Evolutionary conservation across 257 asterid species (phyloP).

Genomic region (Solanum dulcamara): DNA sequence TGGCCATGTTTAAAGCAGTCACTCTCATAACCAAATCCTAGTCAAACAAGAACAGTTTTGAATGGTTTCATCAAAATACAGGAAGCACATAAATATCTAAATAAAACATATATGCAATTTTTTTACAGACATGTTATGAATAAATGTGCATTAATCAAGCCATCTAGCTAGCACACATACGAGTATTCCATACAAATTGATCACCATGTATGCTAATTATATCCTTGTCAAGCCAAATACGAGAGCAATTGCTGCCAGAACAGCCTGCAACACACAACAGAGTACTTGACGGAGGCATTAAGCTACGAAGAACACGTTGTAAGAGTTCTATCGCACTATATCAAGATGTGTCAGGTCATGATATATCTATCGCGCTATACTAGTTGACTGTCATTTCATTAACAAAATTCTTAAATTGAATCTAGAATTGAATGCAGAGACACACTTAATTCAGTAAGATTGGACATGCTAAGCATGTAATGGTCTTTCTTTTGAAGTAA

Average conservation of each 20-base stretch:
- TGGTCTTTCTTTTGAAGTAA: too few relatives aligned
- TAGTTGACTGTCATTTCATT: too few relatives aligned
- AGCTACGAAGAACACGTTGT: too few relatives aligned
- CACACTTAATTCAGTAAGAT: too few relatives aligned
- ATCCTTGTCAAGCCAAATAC: conserved; percentile 46
- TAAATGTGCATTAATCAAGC: neutral
- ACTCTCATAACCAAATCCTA: neutral
- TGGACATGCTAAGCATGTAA: too few relatives aligned
- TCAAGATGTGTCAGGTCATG: too few relatives aligned
- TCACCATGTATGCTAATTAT: neutral
- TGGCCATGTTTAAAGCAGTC: neutral
- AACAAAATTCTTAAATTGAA: too few relatives aligned
- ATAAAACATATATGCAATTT: neutral
- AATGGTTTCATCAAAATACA: neutral
- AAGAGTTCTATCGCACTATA: too few relatives aligned
- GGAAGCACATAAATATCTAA: neutral
- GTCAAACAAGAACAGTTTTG: neutral
- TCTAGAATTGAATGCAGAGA: too few relatives aligned
- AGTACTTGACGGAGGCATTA: too few relatives aligned
- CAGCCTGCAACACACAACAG: conserved; percentile 44
- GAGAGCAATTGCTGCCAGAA: conserved; percentile 47
- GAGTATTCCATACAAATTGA: neutral
- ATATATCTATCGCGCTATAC: too few relatives aligned
- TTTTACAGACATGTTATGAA: neutral
- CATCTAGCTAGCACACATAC: neutral